Base-by-base conservation (phyloP, 768 basidiomycete species). In the Collybia sp. region DNA sequence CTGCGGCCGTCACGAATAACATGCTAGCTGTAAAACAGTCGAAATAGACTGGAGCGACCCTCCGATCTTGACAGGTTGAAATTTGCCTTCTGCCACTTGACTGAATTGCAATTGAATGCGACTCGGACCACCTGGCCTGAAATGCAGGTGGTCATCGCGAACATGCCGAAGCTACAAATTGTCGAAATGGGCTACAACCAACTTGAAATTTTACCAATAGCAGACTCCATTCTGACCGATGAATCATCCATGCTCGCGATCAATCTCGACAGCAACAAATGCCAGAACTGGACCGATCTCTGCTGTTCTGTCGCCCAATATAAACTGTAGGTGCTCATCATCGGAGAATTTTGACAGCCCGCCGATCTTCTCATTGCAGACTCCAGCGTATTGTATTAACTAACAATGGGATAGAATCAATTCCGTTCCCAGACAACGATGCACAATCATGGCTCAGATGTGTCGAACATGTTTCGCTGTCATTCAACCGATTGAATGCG, bases 121-220 rank as follows among this genome's bases (percentile, higher is more conserved):
- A 91, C 88, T 2, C 70, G 86, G 43, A 75, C 82, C 44, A 71
- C 76, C 35, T 95, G 92, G 89, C 58, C 62, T 41, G 83, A 88
- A 52, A 79, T 88, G 60, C 63, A 70, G 50, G 49, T 53, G n/a
- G 61, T 81, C 40, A 72, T 71, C 25, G 53, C 59, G 10, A 61
- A 65, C 50, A 83, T 88, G 79, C 77, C 80, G 3, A 64, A 57
- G 31, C 65, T 88, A 33, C 65, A 63, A 32, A 54, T 69, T 2
- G 66, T 89, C 12, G 87, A 93, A 65, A 60, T 87, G 53, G 90
- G 87, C 10, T 79, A 84, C 64, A 93, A 93, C 57, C 55, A 64
- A 10, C 64, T 92, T 40, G 53, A 58, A 16, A 58, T 50, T 17
- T 62, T 80, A 37, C 53, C 50, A 37, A 34, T 52, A 45, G 48